Evolutionary conservation across 2,329 filamentous ascomycete genomes (phyloP), one percentile per base, ranked within the genome.

Genomic region (Diaporthe destruens): DNA sequence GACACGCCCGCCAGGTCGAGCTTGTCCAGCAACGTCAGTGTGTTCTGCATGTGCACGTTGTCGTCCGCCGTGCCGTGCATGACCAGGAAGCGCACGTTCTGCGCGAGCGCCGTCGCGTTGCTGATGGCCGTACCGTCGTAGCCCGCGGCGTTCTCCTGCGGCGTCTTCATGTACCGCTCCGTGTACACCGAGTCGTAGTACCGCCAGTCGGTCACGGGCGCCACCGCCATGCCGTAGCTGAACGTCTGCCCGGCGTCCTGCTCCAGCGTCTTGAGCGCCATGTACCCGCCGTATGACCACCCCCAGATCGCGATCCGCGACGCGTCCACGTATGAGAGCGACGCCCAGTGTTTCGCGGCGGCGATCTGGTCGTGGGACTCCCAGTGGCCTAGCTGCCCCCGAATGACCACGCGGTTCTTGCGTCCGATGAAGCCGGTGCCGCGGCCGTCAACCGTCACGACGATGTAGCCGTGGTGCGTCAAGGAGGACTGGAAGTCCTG

Each of bases 31-130:
- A 99, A 84, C 1, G 91, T 93, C 72, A 98, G 88, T 0, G 95
- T 95, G 82, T 97, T 98, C 82, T 99, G 97, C 82, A 98, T 91
- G 81, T 99, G 97, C 16, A 99, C 96, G 78, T 99, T 99, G 82
- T 99, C 96, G 79, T 99, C 96, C 9, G 93, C 93, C n/a, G 95
- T 90, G 76, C 96, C 96, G 80, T 99, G 96, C 94, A 98, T 98
- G 77, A 99, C 81, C 51, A 99, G 86, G 85, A 98, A 99, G 42
- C 96, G 91, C 74, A 95, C 93, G 80, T 93, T 97, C 75, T 91
- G 83, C 5, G 87, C 85, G 8, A 99, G 86, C 0, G 94, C 93
- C 0, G 88, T 86, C 75, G 91, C 92, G 79, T 99, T 94, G 73
- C 81, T 88, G 79, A 99, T 91, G 68, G 90, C 90, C 6, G 93